Base-by-base conservation (phyloP, 352 stramenopile genomes). In the Lagenidium giganteum region DNA sequence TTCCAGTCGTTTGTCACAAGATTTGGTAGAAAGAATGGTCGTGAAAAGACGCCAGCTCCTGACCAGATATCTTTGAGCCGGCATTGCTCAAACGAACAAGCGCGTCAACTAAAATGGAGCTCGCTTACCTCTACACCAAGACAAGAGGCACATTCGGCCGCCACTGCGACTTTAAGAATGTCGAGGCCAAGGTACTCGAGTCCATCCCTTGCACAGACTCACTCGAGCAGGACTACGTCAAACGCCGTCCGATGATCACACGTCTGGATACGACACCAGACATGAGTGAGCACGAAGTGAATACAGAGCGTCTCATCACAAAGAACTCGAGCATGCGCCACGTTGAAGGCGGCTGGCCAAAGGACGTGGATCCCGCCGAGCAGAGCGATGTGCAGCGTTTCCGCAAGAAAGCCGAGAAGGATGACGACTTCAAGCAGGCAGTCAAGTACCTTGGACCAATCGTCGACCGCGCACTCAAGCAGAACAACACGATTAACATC, bases 401-500 rank as follows among this genome's bases (percentile, higher is more conserved):
- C 63, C 87, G 93, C 29, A 98, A 98, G 68, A 98, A 98, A 57
- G 90, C 93, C 5, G 93, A 98, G 57, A 98, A 98, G 61, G 95
- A 97, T 48, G 93, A 98, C 46, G 92, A 98, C 51, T 98, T 97
- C 66, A 96, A 97, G 55, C 81, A 90, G 54, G 83, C 93, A 5
- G 86, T 98, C 51, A 97, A 97, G 61, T 72, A 48, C 37, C 74
- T 98, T 4, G 92, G 93, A 2, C 91, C 91, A 0, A 72, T 97
- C 46, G 87, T 97, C 17, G 87, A 96, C 31, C 70, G 83, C 12
- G 95, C 89, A 41, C 93, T 98, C 71, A 96, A 96, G 61, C 95
- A 98, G 61, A 98, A 98, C 66, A 98, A 98, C 66, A 98, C 95
- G 8, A 96, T 98, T 42, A 96, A 98, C 68, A 97, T 98, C 40